Evolutionary conservation across 1,284 basidiomycete genomes (phyloP), one percentile per base, ranked within the genome.

Genomic region (Phylloboletellus chloephorus): DNA sequence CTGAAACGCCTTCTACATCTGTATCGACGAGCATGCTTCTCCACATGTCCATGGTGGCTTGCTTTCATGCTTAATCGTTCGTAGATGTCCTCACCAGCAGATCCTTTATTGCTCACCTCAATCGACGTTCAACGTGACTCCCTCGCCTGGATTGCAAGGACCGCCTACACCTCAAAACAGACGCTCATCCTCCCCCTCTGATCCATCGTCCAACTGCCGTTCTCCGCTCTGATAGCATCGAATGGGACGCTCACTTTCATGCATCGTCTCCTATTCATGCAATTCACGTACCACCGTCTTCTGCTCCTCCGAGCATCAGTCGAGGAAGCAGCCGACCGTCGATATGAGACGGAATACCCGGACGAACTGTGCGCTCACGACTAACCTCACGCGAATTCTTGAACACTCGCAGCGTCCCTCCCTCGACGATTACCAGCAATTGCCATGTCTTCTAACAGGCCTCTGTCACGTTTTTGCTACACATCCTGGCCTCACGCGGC

Each of bases 41-140:
- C 80, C 83, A 38, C 86, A 87, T 60, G 80, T 77, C 37, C 76
- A 85, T 49, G 83, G 86, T 47, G 80, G 82, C 43, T 88, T 85
- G 51, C 32, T 11, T 29, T 48, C 29, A 23, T 40, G 30, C 39
- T 47, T 33, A 31, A 23, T 24, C 13, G 31, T 33, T 34, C 35
- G n/a, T 54, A 89, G 86, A 86, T 89, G 63, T 89, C 86, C 2
- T 88, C 85, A 15, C 85, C 87, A 17, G 86, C 86, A 6, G 86
- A 88, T 57, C 85, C 87, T 29, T 80, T 81, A 13, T 64, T 89
- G 19, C 67, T 89, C 83, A 8, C 83, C 83, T 2, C 79, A 81
- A 45, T 76, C 76, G 15, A 66, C 71, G 0, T 68, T 69, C 22
- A 67, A 67, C 25, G 54, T 75, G 9, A 68, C 74, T 3, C 69